phyloP scores from a whole-genome alignment of 2,329 filamentous ascomycete species.

The Aspergillus fumigatus region DNA sequence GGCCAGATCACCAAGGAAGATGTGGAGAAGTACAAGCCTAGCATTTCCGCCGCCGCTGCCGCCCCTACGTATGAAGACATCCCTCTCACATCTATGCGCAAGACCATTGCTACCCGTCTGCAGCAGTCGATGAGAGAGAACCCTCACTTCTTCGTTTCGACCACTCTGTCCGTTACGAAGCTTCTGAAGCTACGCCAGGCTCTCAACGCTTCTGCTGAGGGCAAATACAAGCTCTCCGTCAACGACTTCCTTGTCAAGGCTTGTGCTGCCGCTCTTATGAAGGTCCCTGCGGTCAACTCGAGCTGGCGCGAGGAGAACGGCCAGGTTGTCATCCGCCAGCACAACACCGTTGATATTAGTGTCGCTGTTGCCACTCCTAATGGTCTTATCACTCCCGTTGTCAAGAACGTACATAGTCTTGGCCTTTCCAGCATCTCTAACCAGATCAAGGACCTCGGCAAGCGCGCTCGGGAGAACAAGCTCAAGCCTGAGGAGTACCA shows the following conservation, averaged over 20 bases:
- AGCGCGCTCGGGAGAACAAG: constrained; percentile 94
- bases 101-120: constrained; percentile 90
- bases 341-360: constrained; percentile 88
- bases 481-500: constrained; percentile 99
- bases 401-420: constrained; percentile 79
- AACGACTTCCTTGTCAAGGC: constrained; percentile 99
- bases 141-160: constrained; percentile 96
- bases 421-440: constrained; percentile 84
- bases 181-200: constrained; percentile 93
- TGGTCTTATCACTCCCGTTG: constrained; percentile 95
- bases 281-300: constrained; percentile 93
- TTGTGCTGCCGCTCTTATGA: constrained; percentile 78
- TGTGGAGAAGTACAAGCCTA: constrained; percentile 76
- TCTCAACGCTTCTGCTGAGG: constrained; percentile 81
- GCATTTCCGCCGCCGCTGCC: constrained; percentile 48
- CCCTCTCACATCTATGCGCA: constrained; percentile 89
- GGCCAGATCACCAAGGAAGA: constrained; percentile 90
- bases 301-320: constrained; percentile 81
- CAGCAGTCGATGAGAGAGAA: constrained; percentile 86
- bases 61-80: constrained; percentile 75
- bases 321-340: constrained; percentile 77
- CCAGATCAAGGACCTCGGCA: constrained; percentile 92
- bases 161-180: constrained; percentile 86
- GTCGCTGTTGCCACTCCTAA: constrained; percentile 91
- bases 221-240: constrained; percentile 98